phyloP scores from a whole-genome alignment of 176 grass and related monocot genomes.

The barley (Hordeum vulgare) region MorexV3_pseudomolecules_assembly NC_058520.1:57110878-57111377 shows the following conservation, averaged over 20 bases:
- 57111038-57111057: no score
- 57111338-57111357: conserved; percentile 1
- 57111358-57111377: neutral
- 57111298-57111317: neutral
- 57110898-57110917: no score
- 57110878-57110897: no score
- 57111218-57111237: neutral
- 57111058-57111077: no score
- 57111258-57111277: neutral
- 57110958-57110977: no score
- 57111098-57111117: neutral
- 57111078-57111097: neutral
- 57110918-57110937: no score
- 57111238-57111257: neutral
- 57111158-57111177: neutral
- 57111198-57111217: neutral
- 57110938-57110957: no score
- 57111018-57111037: no score
- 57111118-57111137: neutral
- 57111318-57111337: neutral
- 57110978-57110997: no score
- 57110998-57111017: no score
- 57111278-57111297: neutral
- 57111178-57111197: neutral
- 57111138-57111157: neutral